Evolutionary conservation across 2,329 filamentous ascomycete genomes (phyloP).

Genomic region (Alternaria sp.): DNA sequence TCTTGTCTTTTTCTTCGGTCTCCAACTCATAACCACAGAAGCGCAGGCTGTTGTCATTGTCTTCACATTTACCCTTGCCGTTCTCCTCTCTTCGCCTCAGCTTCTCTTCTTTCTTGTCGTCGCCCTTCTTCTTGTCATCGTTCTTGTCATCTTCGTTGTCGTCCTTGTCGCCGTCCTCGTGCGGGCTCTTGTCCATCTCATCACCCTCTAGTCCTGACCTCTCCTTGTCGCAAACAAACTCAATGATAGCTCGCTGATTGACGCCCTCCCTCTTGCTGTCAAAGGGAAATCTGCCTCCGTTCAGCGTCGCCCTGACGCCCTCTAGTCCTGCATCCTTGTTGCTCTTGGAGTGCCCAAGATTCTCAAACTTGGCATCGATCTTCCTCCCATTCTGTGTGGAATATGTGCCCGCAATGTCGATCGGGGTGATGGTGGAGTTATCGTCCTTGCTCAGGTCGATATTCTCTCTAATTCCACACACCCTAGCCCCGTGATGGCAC

Average conservation of each 20-base stretch:
- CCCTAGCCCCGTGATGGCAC: constrained; percentile 75
- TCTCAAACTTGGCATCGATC: constrained; percentile 71
- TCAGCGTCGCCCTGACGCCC: constrained; percentile 74
- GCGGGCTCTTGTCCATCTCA: constrained; percentile 67
- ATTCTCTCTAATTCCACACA: constrained; percentile 76
- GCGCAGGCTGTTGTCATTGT: constrained; percentile 65
- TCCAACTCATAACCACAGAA: constrained; percentile 76
- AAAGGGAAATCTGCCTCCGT: constrained; percentile 63
- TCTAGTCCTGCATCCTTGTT: constrained; percentile 72
- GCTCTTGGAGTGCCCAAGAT: constrained; percentile 71
- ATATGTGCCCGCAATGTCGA: constrained; percentile 79
- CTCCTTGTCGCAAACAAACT: constrained; percentile 81
- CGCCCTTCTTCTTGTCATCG: constrained; percentile 54
- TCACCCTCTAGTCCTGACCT: constrained; percentile 75
- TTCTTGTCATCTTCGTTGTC: constrained; percentile 16
- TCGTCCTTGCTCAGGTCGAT: constrained; percentile 60
- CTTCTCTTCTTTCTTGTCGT: constrained; percentile 31
- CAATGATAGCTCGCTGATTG: constrained; percentile 78
- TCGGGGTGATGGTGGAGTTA: constrained; percentile 64
- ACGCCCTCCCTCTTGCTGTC: constrained; percentile 58
- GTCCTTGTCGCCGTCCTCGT: constrained; percentile 57
- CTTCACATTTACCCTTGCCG: constrained; percentile 49
- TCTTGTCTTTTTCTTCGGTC: constrained; percentile 56
- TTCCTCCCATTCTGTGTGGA: constrained; percentile 62
- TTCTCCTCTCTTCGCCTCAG: constrained; percentile 38